Conservation (phyloP, 2,329 filamentous ascomycete species). For the Mariannaea elegans region DNA sequence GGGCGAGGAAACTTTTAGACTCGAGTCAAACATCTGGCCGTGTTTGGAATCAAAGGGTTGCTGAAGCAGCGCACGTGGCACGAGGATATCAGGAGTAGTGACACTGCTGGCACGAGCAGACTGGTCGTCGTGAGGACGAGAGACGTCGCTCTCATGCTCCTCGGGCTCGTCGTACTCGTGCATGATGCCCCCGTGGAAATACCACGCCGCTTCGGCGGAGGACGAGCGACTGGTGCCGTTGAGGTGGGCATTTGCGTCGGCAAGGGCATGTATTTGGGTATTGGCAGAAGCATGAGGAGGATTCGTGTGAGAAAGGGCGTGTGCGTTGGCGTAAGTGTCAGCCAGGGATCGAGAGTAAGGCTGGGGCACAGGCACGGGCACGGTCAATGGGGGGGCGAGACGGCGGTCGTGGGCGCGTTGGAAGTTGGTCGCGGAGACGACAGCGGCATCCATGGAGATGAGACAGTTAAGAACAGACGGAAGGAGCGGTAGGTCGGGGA, state of each 20-base stretch:
- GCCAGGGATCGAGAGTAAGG: conserved; percentile 16
- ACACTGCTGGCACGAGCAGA: conserved; percentile 42
- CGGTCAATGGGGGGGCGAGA: conserved; percentile 13
- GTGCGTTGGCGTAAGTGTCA: conserved; percentile 21
- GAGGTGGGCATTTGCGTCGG: conserved; percentile 16
- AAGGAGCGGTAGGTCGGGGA: conserved; percentile 21
- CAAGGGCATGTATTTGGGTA: conserved; percentile 9
- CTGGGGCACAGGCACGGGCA: conserved; percentile 16
- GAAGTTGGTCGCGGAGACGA: neutral
- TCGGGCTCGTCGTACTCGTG: conserved; percentile 40
- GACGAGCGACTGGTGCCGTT: conserved; percentile 21
- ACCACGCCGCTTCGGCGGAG: conserved; percentile 26
- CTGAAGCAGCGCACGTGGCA: conserved; percentile 33
- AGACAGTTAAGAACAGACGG: conserved; percentile 14
- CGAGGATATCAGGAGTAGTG: conserved; percentile 38
- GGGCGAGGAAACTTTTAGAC: conserved; percentile 20
- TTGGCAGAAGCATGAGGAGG: conserved; percentile 8
- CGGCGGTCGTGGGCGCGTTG: conserved; percentile 5
- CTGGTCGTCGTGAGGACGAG: conserved; percentile 37
- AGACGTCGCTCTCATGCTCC: conserved; percentile 39
- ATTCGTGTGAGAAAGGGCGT: conserved; percentile 18
- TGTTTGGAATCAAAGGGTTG: conserved; percentile 22
- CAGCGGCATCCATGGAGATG: conserved; percentile 30
- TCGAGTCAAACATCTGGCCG: conserved; percentile 22
- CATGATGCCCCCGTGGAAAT: conserved; percentile 27